A percentile compares a stretch with the other conserved stretches of the same genome.
These are phyloP conservation scores for Suhomyces pyralidae DNA, from an alignment of 805 yeast species.

Conservation along the genomic window DNA sequence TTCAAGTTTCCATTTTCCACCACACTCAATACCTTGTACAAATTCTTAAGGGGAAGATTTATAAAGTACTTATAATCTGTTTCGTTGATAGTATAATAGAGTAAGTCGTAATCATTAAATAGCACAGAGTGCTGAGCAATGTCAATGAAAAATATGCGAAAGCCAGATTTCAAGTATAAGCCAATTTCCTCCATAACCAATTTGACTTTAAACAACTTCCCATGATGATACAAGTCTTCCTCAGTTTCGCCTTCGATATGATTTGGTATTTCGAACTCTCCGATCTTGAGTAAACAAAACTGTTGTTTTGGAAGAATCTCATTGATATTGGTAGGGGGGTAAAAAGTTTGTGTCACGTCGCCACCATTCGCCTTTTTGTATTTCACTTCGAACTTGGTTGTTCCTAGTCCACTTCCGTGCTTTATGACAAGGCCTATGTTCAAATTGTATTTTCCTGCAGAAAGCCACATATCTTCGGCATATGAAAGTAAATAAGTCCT, in stretches of 20 bases:
- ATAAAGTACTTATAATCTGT: conserved; percentile 42
- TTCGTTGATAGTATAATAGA: conserved; percentile 40
- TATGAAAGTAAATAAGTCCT: conserved; percentile 49
- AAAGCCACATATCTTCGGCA: conserved; percentile 42
- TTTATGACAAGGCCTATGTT: conserved; percentile 53
- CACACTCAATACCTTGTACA: conserved; percentile 45
- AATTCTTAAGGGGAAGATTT: conserved; percentile 44
- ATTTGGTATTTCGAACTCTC: conserved; percentile 41
- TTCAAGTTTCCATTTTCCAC: conserved; percentile 24
- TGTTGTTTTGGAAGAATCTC: conserved; percentile 55
- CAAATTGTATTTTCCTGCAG: conserved; percentile 50
- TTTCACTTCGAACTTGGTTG: conserved; percentile 50
- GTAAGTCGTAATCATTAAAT: conserved; percentile 41
- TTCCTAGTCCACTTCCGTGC: conserved; percentile 55
- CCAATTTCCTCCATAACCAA: conserved; percentile 58
- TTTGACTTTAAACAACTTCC: conserved; percentile 35
- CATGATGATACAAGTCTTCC: conserved; percentile 3
- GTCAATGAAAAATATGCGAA: conserved; percentile 45
- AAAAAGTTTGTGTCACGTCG: conserved; percentile 37
- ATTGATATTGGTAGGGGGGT: conserved; percentile 55
- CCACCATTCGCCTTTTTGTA: conserved; percentile 26
- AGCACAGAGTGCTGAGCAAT: conserved; percentile 38
- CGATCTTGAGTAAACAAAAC: conserved; percentile 50
- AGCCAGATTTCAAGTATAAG: conserved; percentile 49
- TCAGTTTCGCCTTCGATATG: neutral